phyloP scores from a whole-genome alignment of 148 eudicot species.

The Cornus kousa region DNA sequence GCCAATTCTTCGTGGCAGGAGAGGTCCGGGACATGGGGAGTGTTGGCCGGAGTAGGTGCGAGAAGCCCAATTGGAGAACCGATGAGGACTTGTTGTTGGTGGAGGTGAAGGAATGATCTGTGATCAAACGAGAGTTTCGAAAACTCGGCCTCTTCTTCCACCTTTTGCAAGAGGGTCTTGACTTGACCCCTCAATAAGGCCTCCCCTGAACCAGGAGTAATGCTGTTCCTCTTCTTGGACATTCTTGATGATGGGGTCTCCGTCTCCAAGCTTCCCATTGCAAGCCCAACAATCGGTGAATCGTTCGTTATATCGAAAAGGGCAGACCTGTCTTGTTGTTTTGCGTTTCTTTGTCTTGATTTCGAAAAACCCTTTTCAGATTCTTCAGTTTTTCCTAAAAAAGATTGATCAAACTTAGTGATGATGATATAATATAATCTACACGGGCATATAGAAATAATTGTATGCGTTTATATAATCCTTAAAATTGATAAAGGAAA shows the following conservation, averaged over 20 bases:
- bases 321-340: constrained; percentile 38
- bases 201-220: constrained; percentile 94
- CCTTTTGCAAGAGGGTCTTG: constrained; percentile 74
- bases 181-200: constrained; percentile 79
- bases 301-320: constrained; percentile 83
- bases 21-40: background rate
- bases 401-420: background rate
- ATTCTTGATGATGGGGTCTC: constrained; percentile 58
- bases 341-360: constrained; percentile 30
- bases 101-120: too few relatives aligned
- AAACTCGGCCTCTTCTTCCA: constrained; percentile 76
- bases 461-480: too few relatives aligned
- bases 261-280: constrained; percentile 49
- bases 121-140: constrained; percentile 42
- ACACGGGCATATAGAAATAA: background rate
- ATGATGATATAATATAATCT: too few relatives aligned
- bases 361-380: constrained; percentile 41
- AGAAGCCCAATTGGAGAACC: background rate
- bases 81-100: background rate
- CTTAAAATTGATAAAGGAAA: too few relatives aligned
- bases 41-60: background rate
- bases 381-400: constrained; percentile 54
- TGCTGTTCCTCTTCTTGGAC: constrained; percentile 38
- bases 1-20: background rate
- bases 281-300: constrained; percentile 88